Base-by-base conservation (phyloP, 1,284 basidiomycete species). In the Earliella scabrosa region DNA sequence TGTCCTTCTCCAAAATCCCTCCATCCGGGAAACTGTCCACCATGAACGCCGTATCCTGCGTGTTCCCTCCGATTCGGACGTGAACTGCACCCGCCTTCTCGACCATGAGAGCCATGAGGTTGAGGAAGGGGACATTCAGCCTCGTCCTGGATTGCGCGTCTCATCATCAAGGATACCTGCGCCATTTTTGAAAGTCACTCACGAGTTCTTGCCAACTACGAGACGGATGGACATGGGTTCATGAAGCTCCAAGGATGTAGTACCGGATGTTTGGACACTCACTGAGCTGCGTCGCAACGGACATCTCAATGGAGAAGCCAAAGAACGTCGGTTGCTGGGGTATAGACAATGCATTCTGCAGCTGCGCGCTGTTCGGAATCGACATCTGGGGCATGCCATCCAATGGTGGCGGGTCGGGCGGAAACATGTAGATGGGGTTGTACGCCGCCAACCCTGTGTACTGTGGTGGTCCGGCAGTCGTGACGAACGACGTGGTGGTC, bases 301-400 rank as follows among this genome's bases (percentile, higher is more conserved):
- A 88, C 76, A 90, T 79, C 69, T 91, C 89, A 52, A 92, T 77
- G 2, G 85, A 87, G 63, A 90, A 88, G 0, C 89, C 88, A 47
- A 85, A 74, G 64, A 90, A 90, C 34, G 81, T 78, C 9, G 85
- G 86, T 38, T 73, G 71, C 60, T 85, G 82, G 4, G 75, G 72
- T 35, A 87, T 85, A 3, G 81, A 84, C 4, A 82, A 67, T 11
- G 49, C 56, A 23, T 50, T 45, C 38, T 54, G 35, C 2, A 40
- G 23, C 16, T 46, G 24, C 5, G 59, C 59, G 5, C 41, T 24
- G n/a, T 54, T 54, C 6, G 54, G 55, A 5, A 66, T 32, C 71
- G 40, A 47, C 66, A 56, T 9, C 54, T 24, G 59, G 26, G 48
- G 61, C 36, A 40, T 9, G 32, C 51, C 60, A 18, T 27, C 45